Base-by-base conservation (phyloP, 1,284 basidiomycete species). In the Puccinia polysora region DNA sequence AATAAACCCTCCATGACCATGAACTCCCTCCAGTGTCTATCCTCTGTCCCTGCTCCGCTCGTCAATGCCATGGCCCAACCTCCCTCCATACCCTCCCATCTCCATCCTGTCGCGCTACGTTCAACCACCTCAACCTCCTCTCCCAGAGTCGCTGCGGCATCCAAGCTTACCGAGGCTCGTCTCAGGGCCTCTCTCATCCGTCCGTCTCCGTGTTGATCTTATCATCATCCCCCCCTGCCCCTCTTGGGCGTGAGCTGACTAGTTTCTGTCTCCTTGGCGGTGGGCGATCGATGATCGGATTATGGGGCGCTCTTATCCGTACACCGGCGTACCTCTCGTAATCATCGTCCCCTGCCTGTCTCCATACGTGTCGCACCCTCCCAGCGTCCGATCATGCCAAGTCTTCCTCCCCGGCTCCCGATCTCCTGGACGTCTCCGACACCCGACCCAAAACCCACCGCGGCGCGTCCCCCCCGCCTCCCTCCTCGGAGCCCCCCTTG, bases 81-180 rank as follows among this genome's bases (percentile, higher is more conserved):
- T n/a, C n/a, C n/a, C n/a, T 49, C 65, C 8, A 67, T 67, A n/a
- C 65, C 65, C 34, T 69, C 65, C 45, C 53, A 58, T 59, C 55
- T 69, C 6, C 65, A 59, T 38, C 65, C 65, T 18, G 65, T 69
- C 25, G 53, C 55, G 1, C 55, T 69, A 15, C 65, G 65, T 30
- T 69, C 65, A 56, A 59, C 65, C 45, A 36, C 55, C 15, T 47
- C 52, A 15, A 40, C 55, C 56, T 49, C 55, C 23, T 58, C 52
- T 18, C 65, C 65, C 34, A 43, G 38, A 32, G 30, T 53, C 30
- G 45, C 65, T 34, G 43, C 65, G 6, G 65, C 50, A 14, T 67
- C 65, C 15, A 49, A 55, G 25, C 52, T 67, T 18, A 36, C 36
- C 12, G 65, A 67, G 30, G 65, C 65, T 45, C 65, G 56, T 55